Conservation (phyloP, 768 basidiomycete species). For the Cytidiella melzeri region DNA sequence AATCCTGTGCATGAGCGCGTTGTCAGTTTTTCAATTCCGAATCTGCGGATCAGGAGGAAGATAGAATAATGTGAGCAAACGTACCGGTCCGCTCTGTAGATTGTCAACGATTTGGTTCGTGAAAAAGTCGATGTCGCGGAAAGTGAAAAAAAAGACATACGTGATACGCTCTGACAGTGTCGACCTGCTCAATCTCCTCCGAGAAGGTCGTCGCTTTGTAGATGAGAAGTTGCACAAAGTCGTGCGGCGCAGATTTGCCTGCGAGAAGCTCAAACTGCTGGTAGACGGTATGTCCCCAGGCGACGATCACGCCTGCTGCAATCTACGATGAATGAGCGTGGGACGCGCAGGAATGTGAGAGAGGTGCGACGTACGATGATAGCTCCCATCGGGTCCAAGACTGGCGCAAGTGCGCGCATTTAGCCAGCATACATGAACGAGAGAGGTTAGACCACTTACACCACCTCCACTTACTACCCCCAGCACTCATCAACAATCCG, state of each 20-base stretch:
- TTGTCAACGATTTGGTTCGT: slow-evolving; percentile 11
- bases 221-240: slow-evolving; percentile 84
- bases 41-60: no score
- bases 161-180: slow-evolving; percentile 92
- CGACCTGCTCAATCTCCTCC: slow-evolving; percentile 78
- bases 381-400: slow-evolving; percentile 74
- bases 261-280: slow-evolving; percentile 81
- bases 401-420: slow-evolving; percentile 28
- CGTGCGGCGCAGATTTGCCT: slow-evolving; percentile 87
- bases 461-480: slow-evolving; percentile 76
- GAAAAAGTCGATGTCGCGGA: not conserved
- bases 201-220: slow-evolving; percentile 92
- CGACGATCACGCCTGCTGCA: slow-evolving; percentile 66
- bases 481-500: slow-evolving; percentile 77
- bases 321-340: slow-evolving; percentile 41
- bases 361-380: slow-evolving; percentile 49
- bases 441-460: slow-evolving; percentile 56
- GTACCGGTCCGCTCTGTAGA: slow-evolving; percentile 67
- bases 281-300: slow-evolving; percentile 75
- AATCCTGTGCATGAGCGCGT: slow-evolving; percentile 43
- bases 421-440: not conserved
- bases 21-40: not conserved
- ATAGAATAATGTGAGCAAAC: slow-evolving; percentile 16
- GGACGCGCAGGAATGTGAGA: not conserved
- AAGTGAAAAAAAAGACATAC: slow-evolving; percentile 34